Conservation (phyloP, 1,284 basidiomycete species). For the Tilletia indica region DNA sequence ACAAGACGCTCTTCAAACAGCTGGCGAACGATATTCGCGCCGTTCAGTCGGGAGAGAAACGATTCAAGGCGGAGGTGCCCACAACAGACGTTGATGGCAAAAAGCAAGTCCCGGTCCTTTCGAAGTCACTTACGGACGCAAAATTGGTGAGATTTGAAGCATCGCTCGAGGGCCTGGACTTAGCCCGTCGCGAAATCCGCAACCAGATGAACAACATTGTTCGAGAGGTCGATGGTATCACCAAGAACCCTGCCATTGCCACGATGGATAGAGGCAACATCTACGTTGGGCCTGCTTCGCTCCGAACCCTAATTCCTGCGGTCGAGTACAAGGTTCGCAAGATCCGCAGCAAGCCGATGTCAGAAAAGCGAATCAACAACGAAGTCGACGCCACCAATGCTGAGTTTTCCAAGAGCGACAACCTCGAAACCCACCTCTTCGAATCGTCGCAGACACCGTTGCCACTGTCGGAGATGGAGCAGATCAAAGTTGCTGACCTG, state of each 20-base stretch:
- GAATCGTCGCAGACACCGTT: not conserved
- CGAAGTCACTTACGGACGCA: not conserved
- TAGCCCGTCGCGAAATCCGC: constrained; percentile 13
- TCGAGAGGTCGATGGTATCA: constrained; percentile 15
- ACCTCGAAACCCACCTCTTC: not conserved
- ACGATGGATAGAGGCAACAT: not conserved
- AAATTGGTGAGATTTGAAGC: constrained; percentile 1
- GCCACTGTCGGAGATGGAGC: constrained; percentile 1
- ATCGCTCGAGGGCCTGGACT: constrained; percentile 8
- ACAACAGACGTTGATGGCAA: not conserved
- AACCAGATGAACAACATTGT: constrained; percentile 19
- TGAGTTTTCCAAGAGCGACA: not conserved
- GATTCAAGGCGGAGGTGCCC: constrained; percentile 10
- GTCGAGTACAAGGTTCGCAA: constrained; percentile 20
- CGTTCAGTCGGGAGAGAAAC: constrained; percentile 15
- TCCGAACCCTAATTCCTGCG: constrained; percentile 7
- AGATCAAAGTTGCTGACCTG: constrained; percentile 5
- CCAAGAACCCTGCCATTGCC: constrained; percentile 5
- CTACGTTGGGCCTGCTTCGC: constrained; percentile 20
- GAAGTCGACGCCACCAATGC: not conserved
- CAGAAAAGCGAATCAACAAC: constrained; percentile 13
- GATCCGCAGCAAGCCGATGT: constrained; percentile 5
- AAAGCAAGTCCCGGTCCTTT: not conserved
- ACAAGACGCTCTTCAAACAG: constrained; percentile 18
- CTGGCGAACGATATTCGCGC: constrained; percentile 1